Evolutionary conservation across 768 basidiomycete species (phyloP).

Genomic region (Pulveroboletus sp.): DNA sequence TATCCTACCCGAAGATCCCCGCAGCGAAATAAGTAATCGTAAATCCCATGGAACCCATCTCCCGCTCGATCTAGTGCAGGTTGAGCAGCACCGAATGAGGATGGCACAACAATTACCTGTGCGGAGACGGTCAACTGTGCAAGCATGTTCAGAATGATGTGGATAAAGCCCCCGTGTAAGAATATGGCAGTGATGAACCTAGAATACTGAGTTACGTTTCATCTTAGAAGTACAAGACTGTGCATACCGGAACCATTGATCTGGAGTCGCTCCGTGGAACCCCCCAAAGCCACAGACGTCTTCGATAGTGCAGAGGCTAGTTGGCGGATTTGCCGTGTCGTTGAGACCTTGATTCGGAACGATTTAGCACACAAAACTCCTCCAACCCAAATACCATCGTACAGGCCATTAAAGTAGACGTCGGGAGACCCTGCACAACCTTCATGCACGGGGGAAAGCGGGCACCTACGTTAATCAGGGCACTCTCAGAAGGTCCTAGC

Average conservation of each 20-base stretch:
- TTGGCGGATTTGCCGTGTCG: constrained; percentile 77
- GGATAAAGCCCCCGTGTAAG: constrained; percentile 94
- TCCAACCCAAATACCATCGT: constrained; percentile 21
- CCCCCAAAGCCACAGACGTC: constrained; percentile 90
- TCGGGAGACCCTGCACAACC: constrained; percentile 50
- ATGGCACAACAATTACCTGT: constrained; percentile 43
- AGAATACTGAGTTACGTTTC: constrained; percentile 28
- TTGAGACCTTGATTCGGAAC: constrained; percentile 55
- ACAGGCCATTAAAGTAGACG: constrained; percentile 59
- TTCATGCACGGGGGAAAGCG: constrained; percentile 96
- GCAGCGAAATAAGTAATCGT: constrained; percentile 82
- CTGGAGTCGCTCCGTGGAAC: constrained; percentile 40
- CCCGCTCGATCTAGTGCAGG: constrained; percentile 68
- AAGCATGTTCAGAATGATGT: constrained; percentile 85
- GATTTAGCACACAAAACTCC: constrained; percentile 7
- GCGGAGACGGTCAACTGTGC: constrained; percentile 79
- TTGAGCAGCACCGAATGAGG: neutral
- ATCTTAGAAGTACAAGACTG: constrained; percentile 39
- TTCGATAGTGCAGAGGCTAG: constrained; percentile 66
- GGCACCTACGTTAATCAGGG: constrained; percentile 83
- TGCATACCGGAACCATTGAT: constrained; percentile 54
- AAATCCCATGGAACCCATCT: constrained; percentile 89
- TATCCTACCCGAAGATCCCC: constrained; percentile 89
- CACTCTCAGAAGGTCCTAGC: constrained; percentile 85
- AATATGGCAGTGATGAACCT: constrained; percentile 90